phyloP scores from a whole-genome alignment of 2,329 filamentous ascomycete genomes.

The Colletotrichum cordylinicola region DNA sequence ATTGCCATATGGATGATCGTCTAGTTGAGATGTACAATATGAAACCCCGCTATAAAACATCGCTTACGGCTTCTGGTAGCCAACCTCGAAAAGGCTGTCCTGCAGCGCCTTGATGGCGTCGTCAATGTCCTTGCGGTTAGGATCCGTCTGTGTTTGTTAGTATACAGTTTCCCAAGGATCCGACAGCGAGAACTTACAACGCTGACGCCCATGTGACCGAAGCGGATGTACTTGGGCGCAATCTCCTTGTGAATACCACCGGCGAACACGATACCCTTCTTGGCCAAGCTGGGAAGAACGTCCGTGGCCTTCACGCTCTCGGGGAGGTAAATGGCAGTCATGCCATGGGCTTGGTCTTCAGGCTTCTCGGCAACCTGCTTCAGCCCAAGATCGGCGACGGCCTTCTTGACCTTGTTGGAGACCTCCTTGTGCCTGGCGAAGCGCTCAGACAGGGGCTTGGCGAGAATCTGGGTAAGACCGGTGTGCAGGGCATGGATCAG shows the following conservation, averaged over 20 bases:
- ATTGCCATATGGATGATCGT: not conserved
- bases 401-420: constrained; percentile 87
- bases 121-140: constrained; percentile 80
- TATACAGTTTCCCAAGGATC: constrained; percentile 25
- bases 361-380: constrained; percentile 85
- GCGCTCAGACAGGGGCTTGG: constrained; percentile 79
- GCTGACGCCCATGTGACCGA: constrained; percentile 97
- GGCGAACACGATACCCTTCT: constrained; percentile 91
- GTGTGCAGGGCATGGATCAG: constrained; percentile 93
- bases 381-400: constrained; percentile 79
- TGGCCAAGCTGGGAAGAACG: constrained; percentile 82
- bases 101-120: constrained; percentile 81
- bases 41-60: not conserved
- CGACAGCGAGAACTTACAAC: constrained; percentile 58
- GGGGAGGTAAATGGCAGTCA: constrained; percentile 97
- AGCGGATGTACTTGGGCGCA: constrained; percentile 89
- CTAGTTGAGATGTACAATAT: not conserved
- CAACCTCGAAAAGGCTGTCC: constrained; percentile 76
- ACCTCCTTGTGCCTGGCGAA: constrained; percentile 82
- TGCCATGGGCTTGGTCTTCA: constrained; percentile 93
- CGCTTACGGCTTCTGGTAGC: constrained; percentile 58
- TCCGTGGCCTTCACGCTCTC: constrained; percentile 82
- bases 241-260: constrained; percentile 97
- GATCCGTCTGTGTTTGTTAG: constrained; percentile 63
- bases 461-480: constrained; percentile 82